Conservation (phyloP, 2,329 filamentous ascomycete genomes). For the Beauveria bassiana region DNA sequence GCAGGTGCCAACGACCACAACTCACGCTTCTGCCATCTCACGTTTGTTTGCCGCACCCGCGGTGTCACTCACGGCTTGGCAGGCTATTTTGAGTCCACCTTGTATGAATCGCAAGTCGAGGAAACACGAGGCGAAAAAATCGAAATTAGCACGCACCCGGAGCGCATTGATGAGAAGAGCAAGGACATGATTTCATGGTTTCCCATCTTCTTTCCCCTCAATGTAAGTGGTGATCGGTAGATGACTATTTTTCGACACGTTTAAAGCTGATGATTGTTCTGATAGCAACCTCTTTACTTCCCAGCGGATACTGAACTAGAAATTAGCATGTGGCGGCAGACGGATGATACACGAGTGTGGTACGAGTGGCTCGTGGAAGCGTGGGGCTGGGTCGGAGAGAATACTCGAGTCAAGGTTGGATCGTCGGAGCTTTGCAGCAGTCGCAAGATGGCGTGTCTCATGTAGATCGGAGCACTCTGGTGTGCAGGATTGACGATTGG, state of each 20-base stretch:
- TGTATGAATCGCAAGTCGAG: slow-evolving; percentile 56
- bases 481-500: too few relatives aligned
- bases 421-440: slow-evolving; percentile 62
- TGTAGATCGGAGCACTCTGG: slow-evolving; percentile 36
- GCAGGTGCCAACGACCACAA: slow-evolving; percentile 90
- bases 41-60: slow-evolving; percentile 68
- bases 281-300: slow-evolving; percentile 72
- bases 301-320: slow-evolving; percentile 80
- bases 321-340: slow-evolving; percentile 92
- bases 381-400: slow-evolving; percentile 57
- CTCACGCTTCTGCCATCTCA: slow-evolving; percentile 66
- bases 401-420: slow-evolving; percentile 56
- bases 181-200: slow-evolving; percentile 99
- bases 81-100: slow-evolving; percentile 94
- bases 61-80: slow-evolving; percentile 86
- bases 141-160: slow-evolving; percentile 86
- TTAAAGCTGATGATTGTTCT: background rate
- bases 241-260: background rate
- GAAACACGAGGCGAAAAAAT: slow-evolving; percentile 44
- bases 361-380: slow-evolving; percentile 97
- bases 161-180: slow-evolving; percentile 87
- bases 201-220: slow-evolving; percentile 93
- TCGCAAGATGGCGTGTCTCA: slow-evolving; percentile 61
- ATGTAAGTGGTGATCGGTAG: slow-evolving; percentile 47
- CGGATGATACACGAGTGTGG: slow-evolving; percentile 93